Evolutionary conservation across 75 land plant genomes (phyloP).

Genomic region (Picea glauca): DNA sequence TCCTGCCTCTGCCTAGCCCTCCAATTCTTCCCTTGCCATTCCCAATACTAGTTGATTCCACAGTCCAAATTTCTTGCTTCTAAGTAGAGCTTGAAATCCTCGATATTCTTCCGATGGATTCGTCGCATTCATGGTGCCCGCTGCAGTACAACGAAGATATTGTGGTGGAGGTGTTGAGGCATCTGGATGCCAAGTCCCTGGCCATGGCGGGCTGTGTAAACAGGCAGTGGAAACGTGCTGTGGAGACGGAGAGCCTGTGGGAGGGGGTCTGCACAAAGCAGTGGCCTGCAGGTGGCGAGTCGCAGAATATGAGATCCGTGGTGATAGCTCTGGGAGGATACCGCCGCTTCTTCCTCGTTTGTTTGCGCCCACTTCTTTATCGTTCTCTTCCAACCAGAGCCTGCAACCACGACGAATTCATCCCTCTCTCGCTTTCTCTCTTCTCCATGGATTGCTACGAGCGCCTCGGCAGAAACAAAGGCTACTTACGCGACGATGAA

Average conservation of each 20-base stretch:
- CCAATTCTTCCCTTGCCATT: too few relatives aligned
- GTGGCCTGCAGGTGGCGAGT: background rate
- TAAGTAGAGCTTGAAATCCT: too few relatives aligned
- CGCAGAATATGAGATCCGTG: slow-evolving; percentile 19
- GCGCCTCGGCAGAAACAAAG: background rate
- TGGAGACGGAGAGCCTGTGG: slow-evolving; percentile 44
- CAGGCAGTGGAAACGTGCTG: slow-evolving; percentile 42
- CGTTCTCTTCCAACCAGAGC: background rate
- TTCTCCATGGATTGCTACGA: slow-evolving; percentile 40
- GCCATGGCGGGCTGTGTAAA: slow-evolving; percentile 53
- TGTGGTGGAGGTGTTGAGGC: slow-evolving; percentile 35
- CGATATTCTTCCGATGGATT: background rate
- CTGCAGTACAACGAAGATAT: slow-evolving; percentile 29
- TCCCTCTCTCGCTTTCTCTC: slow-evolving; percentile 32
- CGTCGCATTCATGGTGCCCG: slow-evolving; percentile 2
- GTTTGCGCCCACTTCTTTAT: slow-evolving; percentile 33
- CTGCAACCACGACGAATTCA: background rate
- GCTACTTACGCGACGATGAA: too few relatives aligned
- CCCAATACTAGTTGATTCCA: too few relatives aligned
- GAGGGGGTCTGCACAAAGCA: slow-evolving; percentile 48
- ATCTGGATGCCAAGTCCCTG: slow-evolving; percentile 51
- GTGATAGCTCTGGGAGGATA: slow-evolving; percentile 54
- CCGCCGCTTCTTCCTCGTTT: slow-evolving; percentile 45
- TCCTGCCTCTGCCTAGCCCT: too few relatives aligned
- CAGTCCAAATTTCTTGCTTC: too few relatives aligned